A percentile compares a stretch with the other conserved stretches of the same genome.
Conservation (phyloP, 371 early-diverging fungal genomes). For the Nematocida homosporus region DNA sequence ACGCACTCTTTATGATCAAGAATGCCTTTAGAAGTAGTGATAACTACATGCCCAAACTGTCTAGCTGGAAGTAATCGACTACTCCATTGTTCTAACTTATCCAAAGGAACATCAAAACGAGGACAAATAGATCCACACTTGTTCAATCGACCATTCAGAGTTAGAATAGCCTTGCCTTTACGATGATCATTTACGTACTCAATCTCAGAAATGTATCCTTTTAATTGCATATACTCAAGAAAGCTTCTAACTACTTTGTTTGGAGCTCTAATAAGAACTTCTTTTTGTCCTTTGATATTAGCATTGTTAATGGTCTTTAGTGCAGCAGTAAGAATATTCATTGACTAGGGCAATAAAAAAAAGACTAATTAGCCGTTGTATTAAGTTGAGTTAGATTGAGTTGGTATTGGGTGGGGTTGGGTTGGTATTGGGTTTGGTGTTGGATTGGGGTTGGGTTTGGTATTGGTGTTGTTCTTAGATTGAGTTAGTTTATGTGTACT, state of each 20-base stretch:
- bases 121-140: constrained; percentile 99
- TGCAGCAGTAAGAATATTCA: constrained; percentile 63
- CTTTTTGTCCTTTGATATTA: constrained; percentile 90
- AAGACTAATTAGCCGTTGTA: constrained; percentile 34
- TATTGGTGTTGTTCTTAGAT: no score
- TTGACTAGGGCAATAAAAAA: constrained; percentile 35
- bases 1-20: constrained; percentile 99
- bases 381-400: not conserved
- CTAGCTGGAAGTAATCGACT: constrained; percentile 93
- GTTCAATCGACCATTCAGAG: constrained; percentile 95
- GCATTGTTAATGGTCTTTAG: constrained; percentile 95
- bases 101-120: constrained; percentile 88
- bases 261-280: constrained; percentile 86
- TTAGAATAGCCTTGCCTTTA: constrained; percentile 93
- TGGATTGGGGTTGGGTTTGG: no score
- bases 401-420: no score
- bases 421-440: no score
- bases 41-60: constrained; percentile 93
- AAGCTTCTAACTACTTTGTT: constrained; percentile 94
- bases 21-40: constrained; percentile 96
- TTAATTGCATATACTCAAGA: constrained; percentile 95
- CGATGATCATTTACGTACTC: constrained; percentile 96
- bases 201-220: constrained; percentile 96
- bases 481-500: not conserved
- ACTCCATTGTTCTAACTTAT: constrained; percentile 91